Base-by-base conservation (phyloP, 495 filamentous ascomycete genomes). In the Platismatia glauca region DNA sequence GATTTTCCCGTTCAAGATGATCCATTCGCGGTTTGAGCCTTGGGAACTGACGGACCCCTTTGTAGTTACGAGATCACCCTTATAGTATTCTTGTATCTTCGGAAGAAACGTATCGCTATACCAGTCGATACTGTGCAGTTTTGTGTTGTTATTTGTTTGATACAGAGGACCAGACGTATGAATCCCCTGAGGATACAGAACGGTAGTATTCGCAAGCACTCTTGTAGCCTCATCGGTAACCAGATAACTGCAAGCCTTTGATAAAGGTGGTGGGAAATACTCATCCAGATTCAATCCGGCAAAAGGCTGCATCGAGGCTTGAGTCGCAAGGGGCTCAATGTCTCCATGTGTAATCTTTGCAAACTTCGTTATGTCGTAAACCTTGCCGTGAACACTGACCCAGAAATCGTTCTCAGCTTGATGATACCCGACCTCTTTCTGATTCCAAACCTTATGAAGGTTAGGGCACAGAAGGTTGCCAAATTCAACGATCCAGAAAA, bases 401-500 rank as follows among this genome's bases (percentile, higher is more conserved):
- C 81, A 98, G 71, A 88, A 97, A 71, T 96, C 87, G 61, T 86
- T 80, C 15, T 78, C 78, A 31, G 82, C 86, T 66, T 84, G 76
- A 69, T 97, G 91, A 61, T 74, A 83, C 35, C 71, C 65, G 39
- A 98, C 83, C 71, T 98, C 86, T 13, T 81, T 80, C 35, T 76
- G 71, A 60, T 85, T 83, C 92, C 92, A 98, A 4, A 79, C 95
- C 69, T 97, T 97, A 78, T 95, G 86, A 67, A 84, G 90, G 70
- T 94, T 89, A 24, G 94, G 94, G 71, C 94, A 98, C 13, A 97
- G 79, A 15, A 97, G 72, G 41, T 79, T 82, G 53, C 93, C 91
- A 64, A 98, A 91, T 35, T 78, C 82, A 68, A 95, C 85, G 69
- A 98, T 97, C 79, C 89, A 96, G 76, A 98, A 98, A 55, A 96